Percentiles rank a stretch among this genome's conserved stretches.
These are phyloP conservation scores for Pseudogymnoascus verrucosus DNA, from an alignment of 2,329 filamentous ascomycete species.

Conservation along the genomic window DNA sequence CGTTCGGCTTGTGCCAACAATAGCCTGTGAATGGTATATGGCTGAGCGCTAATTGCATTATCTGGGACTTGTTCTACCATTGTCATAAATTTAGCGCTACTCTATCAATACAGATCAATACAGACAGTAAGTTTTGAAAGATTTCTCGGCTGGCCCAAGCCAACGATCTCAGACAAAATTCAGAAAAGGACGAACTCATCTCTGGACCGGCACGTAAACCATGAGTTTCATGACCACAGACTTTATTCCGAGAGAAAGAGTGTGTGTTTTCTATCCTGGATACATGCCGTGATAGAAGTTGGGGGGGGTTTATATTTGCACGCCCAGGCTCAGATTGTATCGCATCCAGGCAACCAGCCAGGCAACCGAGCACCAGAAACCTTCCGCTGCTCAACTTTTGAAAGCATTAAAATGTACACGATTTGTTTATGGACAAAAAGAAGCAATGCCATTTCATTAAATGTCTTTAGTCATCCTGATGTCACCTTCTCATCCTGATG, in stretches of 20 bases:
- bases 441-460: not conserved
- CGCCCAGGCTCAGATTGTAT: not conserved
- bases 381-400: no score
- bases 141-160: not conserved
- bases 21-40: not conserved
- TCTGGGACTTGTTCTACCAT: not conserved
- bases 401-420: not conserved
- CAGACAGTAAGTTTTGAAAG: not conserved
- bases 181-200: not conserved
- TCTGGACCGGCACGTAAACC: not conserved
- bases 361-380: not conserved
- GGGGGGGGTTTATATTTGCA: not conserved
- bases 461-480: not conserved
- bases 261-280: not conserved
- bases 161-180: not conserved
- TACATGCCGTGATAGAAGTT: not conserved
- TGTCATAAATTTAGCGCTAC: not conserved
- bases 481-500: not conserved
- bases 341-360: not conserved
- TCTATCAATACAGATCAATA: not conserved
- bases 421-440: not conserved
- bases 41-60: not conserved
- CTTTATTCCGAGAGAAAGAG: not conserved
- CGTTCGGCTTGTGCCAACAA: not conserved
- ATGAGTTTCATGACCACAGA: not conserved